Conservation (phyloP, 2,329 filamentous ascomycete genomes). For the Diaporthe citriasiana region DNA sequence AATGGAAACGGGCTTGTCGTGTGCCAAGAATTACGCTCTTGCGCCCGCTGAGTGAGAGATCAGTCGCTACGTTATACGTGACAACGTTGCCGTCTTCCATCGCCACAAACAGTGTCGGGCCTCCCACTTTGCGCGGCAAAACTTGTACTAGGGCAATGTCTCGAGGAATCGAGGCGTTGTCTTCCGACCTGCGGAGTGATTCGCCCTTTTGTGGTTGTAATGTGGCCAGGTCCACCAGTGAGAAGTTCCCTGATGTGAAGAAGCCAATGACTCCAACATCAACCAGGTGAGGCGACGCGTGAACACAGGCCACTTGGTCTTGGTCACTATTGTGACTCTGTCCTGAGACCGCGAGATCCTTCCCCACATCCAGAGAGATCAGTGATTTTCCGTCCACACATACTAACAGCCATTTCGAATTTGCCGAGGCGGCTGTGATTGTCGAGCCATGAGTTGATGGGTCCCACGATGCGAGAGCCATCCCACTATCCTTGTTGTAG, state of each 20-base stretch:
- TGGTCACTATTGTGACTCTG: conserved; percentile 73
- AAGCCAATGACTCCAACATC: conserved; percentile 85
- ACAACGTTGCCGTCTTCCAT: conserved; percentile 94
- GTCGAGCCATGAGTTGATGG: conserved; percentile 59
- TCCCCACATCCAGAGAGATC: conserved; percentile 74
- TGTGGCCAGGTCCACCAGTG: conserved; percentile 77
- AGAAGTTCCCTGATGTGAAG: conserved; percentile 86
- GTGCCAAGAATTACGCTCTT: conserved; percentile 90
- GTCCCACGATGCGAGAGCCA: conserved; percentile 71
- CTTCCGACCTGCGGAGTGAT: conserved; percentile 69
- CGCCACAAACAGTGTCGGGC: conserved; percentile 86
- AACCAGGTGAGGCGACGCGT: conserved; percentile 75
- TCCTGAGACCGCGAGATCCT: conserved; percentile 69
- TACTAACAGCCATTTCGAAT: conserved; percentile 77
- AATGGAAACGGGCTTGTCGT: conserved; percentile 84
- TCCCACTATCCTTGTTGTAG: conserved; percentile 70
- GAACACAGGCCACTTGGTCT: conserved; percentile 88
- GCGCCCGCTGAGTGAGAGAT: conserved; percentile 76
- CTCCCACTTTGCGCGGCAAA: conserved; percentile 69
- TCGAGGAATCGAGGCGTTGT: conserved; percentile 84
- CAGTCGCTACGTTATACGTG: conserved; percentile 79
- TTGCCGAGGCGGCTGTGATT: conserved; percentile 86
- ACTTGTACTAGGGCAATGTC: conserved; percentile 86
- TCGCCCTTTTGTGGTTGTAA: conserved; percentile 77
- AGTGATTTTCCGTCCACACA: conserved; percentile 82